phyloP scores from a whole-genome alignment of 208 protist genomes.

The Acanthamoeba castellanii region DNA sequence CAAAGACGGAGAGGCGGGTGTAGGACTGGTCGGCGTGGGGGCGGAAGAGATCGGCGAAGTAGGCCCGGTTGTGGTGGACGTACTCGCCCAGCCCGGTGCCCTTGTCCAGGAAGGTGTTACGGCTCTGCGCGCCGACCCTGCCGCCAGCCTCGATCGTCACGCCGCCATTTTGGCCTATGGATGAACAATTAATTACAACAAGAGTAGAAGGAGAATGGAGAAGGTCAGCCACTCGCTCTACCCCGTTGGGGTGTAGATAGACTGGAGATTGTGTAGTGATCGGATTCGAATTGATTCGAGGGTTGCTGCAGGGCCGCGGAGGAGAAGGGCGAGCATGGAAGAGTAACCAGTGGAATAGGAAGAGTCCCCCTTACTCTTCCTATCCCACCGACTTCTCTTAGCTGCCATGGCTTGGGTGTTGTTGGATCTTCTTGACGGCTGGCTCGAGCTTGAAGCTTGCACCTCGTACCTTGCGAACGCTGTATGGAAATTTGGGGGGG shows the following conservation, averaged over 20 bases:
- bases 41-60: constrained; percentile 36
- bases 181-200: neutral
- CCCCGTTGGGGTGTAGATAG: neutral
- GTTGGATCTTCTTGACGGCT: neutral
- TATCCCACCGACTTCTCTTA: constrained; percentile 59
- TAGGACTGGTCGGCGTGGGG: neutral
- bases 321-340: neutral
- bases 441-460: neutral
- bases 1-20: constrained; percentile 38
- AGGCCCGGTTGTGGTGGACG: constrained; percentile 20
- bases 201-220: neutral
- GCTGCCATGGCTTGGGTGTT: neutral
- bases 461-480: neutral
- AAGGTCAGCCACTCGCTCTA: neutral
- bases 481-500: neutral
- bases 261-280: neutral
- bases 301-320: neutral
- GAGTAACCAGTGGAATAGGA: constrained; percentile 62
- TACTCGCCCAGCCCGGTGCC: constrained; percentile 22
- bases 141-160: constrained; percentile 49
- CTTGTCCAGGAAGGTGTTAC: constrained; percentile 36
- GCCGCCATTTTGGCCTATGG: constrained; percentile 16
- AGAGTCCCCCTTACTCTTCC: constrained; percentile 65
- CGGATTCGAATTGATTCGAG: neutral
- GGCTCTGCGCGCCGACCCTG: constrained; percentile 48